A percentile compares a stretch with the other conserved stretches of the same genome.
Evolutionary conservation across 208 protist species (phyloP).

Genomic region (Trichomonas vaginalis): DNA sequence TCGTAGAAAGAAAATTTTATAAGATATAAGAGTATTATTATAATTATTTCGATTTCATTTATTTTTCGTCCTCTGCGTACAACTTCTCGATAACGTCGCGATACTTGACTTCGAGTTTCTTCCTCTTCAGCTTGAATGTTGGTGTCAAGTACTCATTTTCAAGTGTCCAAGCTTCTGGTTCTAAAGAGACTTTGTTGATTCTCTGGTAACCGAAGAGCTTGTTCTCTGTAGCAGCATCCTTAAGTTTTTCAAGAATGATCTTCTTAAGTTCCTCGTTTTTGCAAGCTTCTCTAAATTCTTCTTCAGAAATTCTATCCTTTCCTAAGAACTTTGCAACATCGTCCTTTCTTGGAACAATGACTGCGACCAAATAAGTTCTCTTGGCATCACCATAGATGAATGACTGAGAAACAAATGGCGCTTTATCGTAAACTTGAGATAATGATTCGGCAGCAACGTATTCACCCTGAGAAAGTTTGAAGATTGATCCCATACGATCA

Average conservation of each 20-base stretch:
- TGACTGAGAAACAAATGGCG: neutral
- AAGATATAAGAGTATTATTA: no score
- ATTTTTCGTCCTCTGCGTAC: neutral
- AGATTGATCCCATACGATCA: constrained; percentile 62
- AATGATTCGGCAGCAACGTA: constrained; percentile 6
- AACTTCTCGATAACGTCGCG: neutral
- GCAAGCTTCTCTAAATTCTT: neutral
- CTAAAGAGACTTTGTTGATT: neutral
- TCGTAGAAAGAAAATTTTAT: no score
- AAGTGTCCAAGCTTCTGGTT: neutral
- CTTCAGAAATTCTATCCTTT: neutral
- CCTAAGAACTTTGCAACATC: neutral
- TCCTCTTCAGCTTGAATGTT: neutral
- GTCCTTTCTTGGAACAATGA: constrained; percentile 41
- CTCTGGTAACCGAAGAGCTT: neutral
- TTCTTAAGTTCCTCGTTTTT: neutral
- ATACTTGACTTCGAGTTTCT: neutral
- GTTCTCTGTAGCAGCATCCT: neutral
- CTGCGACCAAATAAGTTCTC: constrained; percentile 41
- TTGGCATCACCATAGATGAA: constrained; percentile 31
- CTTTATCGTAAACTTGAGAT: neutral
- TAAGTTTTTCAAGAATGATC: neutral
- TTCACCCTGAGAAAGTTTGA: constrained; percentile 58
- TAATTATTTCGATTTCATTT: no score
- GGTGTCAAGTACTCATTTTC: constrained; percentile 6